Evolutionary conservation across 129 eudicot species (phyloP).

Genomic region (Escallonia herrerae): DNA sequence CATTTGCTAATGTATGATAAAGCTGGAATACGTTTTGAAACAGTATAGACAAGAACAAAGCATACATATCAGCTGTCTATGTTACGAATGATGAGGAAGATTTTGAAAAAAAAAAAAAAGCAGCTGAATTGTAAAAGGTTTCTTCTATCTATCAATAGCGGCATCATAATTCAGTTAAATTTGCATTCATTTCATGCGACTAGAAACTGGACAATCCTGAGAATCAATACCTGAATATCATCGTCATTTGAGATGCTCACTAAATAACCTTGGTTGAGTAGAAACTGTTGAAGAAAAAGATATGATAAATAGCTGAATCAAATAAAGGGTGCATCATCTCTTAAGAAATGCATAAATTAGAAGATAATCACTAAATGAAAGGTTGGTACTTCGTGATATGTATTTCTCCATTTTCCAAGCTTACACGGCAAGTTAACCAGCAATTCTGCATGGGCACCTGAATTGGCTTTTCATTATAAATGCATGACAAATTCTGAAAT

Average conservation of each 20-base stretch:
- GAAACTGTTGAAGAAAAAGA: constrained; percentile 57
- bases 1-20: neutral
- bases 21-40: neutral
- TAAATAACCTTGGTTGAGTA: constrained; percentile 78
- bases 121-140: neutral
- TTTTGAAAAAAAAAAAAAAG: neutral
- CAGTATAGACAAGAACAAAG: neutral
- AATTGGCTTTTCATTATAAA: too few species aligned
- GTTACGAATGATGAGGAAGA: neutral
- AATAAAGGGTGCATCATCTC: neutral
- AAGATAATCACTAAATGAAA: neutral
- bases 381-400: neutral
- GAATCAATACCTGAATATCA: constrained; percentile 55
- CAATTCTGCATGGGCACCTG: too few species aligned
- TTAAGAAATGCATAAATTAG: neutral
- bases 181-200: neutral
- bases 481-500: too few species aligned
- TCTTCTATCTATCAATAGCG: neutral
- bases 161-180: neutral
- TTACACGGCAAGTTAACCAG: neutral
- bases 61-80: neutral
- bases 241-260: constrained; percentile 80
- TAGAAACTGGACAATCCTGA: constrained; percentile 2
- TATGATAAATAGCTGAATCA: neutral
- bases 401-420: neutral